Conservation (phyloP, 441 rosid species). For the Capsella rubella region DNA sequence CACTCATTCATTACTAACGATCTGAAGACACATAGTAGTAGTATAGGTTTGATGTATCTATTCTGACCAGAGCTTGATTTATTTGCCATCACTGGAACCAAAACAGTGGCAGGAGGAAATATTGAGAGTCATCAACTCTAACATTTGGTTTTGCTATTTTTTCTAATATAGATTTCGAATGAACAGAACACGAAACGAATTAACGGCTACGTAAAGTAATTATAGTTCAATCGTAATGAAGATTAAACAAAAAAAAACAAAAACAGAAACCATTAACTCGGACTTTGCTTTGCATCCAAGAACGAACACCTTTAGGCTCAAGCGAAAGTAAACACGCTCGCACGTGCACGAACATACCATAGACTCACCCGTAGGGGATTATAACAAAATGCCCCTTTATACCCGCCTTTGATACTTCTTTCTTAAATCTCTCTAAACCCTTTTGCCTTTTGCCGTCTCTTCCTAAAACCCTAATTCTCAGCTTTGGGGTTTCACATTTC, state of each 20-base stretch:
- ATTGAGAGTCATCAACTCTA: background rate
- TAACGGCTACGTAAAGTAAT: too few species aligned
- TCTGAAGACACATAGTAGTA: background rate
- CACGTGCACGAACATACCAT: slow-evolving; percentile 27
- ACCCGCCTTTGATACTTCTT: slow-evolving; percentile 16
- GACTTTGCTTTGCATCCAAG: slow-evolving; percentile 15
- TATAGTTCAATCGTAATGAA: too few species aligned
- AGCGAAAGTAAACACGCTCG: slow-evolving; percentile 4
- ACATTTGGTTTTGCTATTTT: too few species aligned
- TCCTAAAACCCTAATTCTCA: slow-evolving; percentile 48
- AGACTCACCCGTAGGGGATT: slow-evolving; percentile 37
- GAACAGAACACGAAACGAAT: too few species aligned
- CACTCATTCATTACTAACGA: background rate
- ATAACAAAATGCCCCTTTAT: background rate
- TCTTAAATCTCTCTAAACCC: slow-evolving; percentile 34
- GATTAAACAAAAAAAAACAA: too few species aligned
- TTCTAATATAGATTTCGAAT: too few species aligned
- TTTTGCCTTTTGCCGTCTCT: slow-evolving; percentile 37
- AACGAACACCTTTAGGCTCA: slow-evolving; percentile 23
- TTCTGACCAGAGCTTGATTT: background rate
- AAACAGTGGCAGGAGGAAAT: background rate
- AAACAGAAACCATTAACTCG: background rate
- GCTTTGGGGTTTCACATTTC: slow-evolving; percentile 34
- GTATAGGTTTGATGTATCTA: background rate
- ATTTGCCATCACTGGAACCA: background rate